Base-by-base conservation (phyloP, 2,329 filamentous ascomycete species). In the Cytospora mali region DNA sequence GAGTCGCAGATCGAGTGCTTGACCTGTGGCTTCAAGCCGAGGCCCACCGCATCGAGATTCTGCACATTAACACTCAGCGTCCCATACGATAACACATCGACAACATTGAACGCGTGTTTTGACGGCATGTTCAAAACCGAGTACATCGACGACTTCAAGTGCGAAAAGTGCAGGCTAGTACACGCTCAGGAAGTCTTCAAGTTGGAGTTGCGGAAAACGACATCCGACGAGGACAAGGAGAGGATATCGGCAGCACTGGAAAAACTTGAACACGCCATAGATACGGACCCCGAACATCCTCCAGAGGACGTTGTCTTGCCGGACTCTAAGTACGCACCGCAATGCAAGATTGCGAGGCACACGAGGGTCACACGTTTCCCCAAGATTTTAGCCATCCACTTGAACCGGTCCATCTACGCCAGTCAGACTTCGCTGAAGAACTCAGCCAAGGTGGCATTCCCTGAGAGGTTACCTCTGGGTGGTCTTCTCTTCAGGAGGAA, bases 1-100 rank as follows among this genome's bases (percentile, higher is more conserved):
- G 93, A 97, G 73, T 97, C 93, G n/a, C 92, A 96, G 73, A 92
- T 97, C 62, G 91, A 97, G 75, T 99, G 95, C 73, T 84, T 92
- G 71, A 91, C 88, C 31, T 99, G 95, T 73, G 86, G 88, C 52
- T 97, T 96, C 80, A 92, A 91, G 75, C 94, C 95, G 9, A 93
- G 89, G 71, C 88, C 94, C 7, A 89, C 88, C 9, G 84, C 88
- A 59, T 95, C 92, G 54, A 90, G 88, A 0, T 99, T 99, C 72
- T 94, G 96, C 74, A 96, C 93, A 23, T 78, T 99, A 67, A 98
- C 94, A 1, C 80, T 99, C 58, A 92, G 93, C 70, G 95, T 99
- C 4, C 95, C 95, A 0, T 91, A 33, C n/a, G 61, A 95, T 73
- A 85, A 88, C 66, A 87, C 83, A 56, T 90, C 91, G 2, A 93